Base-by-base conservation (phyloP, 257 asterid species). In the Ophiorrhiza pumila region DNA sequence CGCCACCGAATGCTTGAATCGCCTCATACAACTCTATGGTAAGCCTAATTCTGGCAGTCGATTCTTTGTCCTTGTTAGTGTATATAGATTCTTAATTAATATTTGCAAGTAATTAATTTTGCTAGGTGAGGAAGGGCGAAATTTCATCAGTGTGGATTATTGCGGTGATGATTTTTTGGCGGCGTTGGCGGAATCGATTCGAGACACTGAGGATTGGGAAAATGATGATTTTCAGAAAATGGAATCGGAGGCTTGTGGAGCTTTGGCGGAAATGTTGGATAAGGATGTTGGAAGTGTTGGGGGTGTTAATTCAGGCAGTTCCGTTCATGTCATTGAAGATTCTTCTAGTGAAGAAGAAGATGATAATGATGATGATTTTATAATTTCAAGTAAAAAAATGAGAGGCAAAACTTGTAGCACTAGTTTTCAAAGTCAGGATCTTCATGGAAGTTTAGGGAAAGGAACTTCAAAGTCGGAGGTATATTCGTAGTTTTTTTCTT, bases 131-230 rank as follows among this genome's bases (percentile, higher is more conserved):
- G 98, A 91, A 70, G 99, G 99, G 8, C 86, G 75, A 77, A 91
- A 87, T 37, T 91, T 92, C 77, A 85, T 94, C 83, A 80, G 87
- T 8, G 98, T 94, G 83, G 98, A 94, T 82, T 84, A 78, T 69
- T 94, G 97, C 25, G 96, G 99, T 34, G 99, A 91, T 78, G 98
- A 94, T 77, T 94, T 79, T 79, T 85, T 94, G 77, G 93, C 95
- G 71, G 86, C 92, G n/a, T 87, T 94, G 75, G 98, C 95, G 50
- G 99, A 94, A 59, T 85, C 82, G 25, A 81, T 89, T 86, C 89
- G 82, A 76, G 88, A 88, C 70, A 73, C 85, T 13, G 97, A 91
- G 89, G 99, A 94, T 71, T 94, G 99, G 99, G 99, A 90, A 71
- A 95, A 91, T 82, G 95, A 91, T 78, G 96, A 91, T 82, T 80